Evolutionary conservation across 129 eudicot species (phyloP).

Genomic region (Tanacetum coccineum): DNA sequence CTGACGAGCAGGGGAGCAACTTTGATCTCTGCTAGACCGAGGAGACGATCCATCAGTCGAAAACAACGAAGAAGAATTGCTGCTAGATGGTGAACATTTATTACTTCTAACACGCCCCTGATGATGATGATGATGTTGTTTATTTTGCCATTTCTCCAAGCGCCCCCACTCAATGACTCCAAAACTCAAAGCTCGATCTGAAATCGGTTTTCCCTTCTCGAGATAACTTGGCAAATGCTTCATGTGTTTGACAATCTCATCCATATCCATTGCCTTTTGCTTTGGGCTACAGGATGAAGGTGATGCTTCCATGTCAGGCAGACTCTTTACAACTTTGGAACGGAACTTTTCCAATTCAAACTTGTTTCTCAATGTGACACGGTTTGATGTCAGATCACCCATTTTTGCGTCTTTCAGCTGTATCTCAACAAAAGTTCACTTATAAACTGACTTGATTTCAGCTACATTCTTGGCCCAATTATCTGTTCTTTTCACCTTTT

Average conservation of each 20-base stretch:
- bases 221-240: slow-evolving; percentile 70
- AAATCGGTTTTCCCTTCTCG: slow-evolving; percentile 49
- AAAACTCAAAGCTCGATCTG: slow-evolving; percentile 57
- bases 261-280: slow-evolving; percentile 36
- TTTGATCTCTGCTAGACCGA: slow-evolving; percentile 48
- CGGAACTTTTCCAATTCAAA: slow-evolving; percentile 48
- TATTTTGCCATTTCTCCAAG: slow-evolving; percentile 68
- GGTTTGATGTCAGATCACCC: slow-evolving; percentile 31
- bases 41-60: slow-evolving; percentile 57
- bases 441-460: not conserved
- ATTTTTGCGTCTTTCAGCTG: slow-evolving; percentile 10
- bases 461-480: slow-evolving; percentile 18
- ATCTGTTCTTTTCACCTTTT: slow-evolving; percentile 11
- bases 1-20: slow-evolving; percentile 45
- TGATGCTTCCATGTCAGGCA: slow-evolving; percentile 22
- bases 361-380: slow-evolving; percentile 35
- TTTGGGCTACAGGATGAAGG: slow-evolving; percentile 24
- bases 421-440: slow-evolving; percentile 11
- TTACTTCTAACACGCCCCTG: slow-evolving; percentile 23
- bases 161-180: slow-evolving; percentile 87
- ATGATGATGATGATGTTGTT: slow-evolving; percentile 23
- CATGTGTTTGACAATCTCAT: slow-evolving; percentile 79
- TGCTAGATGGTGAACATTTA: slow-evolving; percentile 48
- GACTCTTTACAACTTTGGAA: slow-evolving; percentile 44
- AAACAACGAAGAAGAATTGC: slow-evolving; percentile 43